Evolutionary conservation across 176 grass and related monocot genomes (phyloP), one percentile per base, ranked within the genome.

Genomic region (Ampelocalamus luodianensis): DNA sequence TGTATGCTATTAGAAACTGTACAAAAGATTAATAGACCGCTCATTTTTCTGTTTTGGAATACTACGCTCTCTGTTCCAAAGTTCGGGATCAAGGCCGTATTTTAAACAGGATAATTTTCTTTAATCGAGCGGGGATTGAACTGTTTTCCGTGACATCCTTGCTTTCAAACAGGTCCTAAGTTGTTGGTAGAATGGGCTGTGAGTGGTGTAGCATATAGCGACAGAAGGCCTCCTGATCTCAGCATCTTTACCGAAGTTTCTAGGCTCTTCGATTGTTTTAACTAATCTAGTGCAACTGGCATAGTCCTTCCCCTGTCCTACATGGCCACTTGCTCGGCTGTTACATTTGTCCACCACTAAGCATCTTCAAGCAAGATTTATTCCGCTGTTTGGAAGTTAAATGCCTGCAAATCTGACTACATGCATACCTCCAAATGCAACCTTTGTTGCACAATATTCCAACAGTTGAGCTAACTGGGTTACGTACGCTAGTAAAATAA

Each of bases 1-100:
- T 79, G 60, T 87, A 23, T 61, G 58, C 49, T 75, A 62, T 79
- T 60, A 80, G 85, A 72, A 74, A 87, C 61, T 87, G 85, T 87
- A 84, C 89, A 87, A 62, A 90, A 42, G 53, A 74, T 68, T 69
- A 75, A 79, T 83, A 79, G 60, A 87, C 24, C n/a, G 17, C 18
- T 43, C 74, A 38, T 75, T 90, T 83, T 76, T 82, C 56, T 86
- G 78, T 39, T 61, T 39, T 42, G 1, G 68, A 37, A 46, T 42
- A 16, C 51, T 7, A 5, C 38, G 1, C 3, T 1, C 18, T 4
- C 44, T 22, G 22, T 6, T 65, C 15, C 22, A 15, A 20, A 79
- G 55, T 77, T 22, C 24, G 65, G 13, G 26, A 27, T n/a, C 63
- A 37, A 11, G 43, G 71, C 71, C 4, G 5, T 20, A 22, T 8